Conservation (phyloP, 73 alveolate genomes). For the Paramecium tetraurelia region DNA sequence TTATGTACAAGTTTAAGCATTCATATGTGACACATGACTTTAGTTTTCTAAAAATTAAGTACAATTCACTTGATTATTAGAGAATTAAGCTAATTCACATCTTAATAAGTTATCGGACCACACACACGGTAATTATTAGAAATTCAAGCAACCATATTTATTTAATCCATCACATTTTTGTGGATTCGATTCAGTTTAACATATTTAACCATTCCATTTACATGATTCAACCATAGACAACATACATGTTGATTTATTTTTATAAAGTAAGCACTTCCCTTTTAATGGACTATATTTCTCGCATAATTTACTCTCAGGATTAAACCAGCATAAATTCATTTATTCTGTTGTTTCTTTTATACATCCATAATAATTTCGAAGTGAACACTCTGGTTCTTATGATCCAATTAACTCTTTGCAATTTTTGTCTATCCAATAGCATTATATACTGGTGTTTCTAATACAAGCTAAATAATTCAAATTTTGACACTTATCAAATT, state of each 20-base stretch:
- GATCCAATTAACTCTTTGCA: too few species aligned
- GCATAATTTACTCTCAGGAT: neutral
- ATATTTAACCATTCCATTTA: neutral
- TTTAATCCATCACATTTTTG: neutral
- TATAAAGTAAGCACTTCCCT: neutral
- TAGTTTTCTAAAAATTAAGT: neutral
- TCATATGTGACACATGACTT: neutral
- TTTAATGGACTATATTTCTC: neutral
- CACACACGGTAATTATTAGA: neutral
- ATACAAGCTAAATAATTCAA: neutral
- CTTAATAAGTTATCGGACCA: neutral
- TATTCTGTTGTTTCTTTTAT: neutral
- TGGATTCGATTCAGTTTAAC: neutral
- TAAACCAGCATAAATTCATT: neutral
- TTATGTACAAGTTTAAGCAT: neutral
- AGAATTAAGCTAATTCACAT: neutral
- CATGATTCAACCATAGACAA: neutral
- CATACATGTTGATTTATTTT: neutral
- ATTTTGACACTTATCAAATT: neutral
- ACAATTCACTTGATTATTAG: neutral
- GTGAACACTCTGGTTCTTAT: neutral
- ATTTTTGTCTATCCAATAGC: too few species aligned
- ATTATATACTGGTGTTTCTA: too few species aligned
- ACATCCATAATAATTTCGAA: neutral
- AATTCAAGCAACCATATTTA: neutral